phyloP scores from a whole-genome alignment of 495 filamentous ascomycete species.

The Penicillium psychrofluorescens region DNA sequence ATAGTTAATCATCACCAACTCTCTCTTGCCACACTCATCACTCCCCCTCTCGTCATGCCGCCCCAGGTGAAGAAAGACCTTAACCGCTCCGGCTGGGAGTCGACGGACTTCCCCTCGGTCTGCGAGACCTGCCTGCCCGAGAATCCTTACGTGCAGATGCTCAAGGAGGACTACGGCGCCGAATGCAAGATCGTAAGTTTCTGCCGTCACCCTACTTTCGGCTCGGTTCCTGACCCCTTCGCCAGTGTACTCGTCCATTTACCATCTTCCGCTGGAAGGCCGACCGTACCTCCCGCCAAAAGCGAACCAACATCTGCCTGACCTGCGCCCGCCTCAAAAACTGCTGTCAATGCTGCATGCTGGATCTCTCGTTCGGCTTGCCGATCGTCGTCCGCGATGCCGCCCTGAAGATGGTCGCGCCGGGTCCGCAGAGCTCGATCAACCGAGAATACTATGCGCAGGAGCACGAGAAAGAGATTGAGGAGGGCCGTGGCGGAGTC shows the following conservation, averaged over 20 bases:
- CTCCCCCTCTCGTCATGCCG: conserved; percentile 20
- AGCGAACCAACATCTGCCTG: conserved; percentile 87
- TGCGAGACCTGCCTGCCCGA: conserved; percentile 83
- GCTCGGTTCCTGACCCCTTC: conserved; percentile 5
- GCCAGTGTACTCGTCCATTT: conserved; percentile 84
- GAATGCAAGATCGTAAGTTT: conserved; percentile 49
- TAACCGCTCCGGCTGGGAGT: conserved; percentile 93
- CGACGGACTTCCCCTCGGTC: conserved; percentile 65
- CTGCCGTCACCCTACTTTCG: neutral
- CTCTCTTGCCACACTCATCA: neutral
- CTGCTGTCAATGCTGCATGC: conserved; percentile 98
- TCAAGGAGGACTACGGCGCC: conserved; percentile 89
- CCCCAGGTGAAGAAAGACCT: conserved; percentile 91
- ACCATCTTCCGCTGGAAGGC: conserved; percentile 94
- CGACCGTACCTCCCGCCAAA: conserved; percentile 79
- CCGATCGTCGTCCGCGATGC: conserved; percentile 92
- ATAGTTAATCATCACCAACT: conserved; percentile 7
- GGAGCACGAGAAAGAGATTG: conserved; percentile 89
- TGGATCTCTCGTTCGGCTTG: conserved; percentile 89
- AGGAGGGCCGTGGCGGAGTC: conserved; percentile 71
- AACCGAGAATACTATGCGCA: conserved; percentile 98
- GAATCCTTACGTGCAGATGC: conserved; percentile 97
- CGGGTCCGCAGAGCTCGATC: conserved; percentile 81
- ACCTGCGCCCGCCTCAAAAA: conserved; percentile 93
- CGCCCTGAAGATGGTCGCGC: conserved; percentile 94